Evolutionary conservation across 495 filamentous ascomycete genomes (phyloP).

Genomic region (Schizothecium vesticola): DNA sequence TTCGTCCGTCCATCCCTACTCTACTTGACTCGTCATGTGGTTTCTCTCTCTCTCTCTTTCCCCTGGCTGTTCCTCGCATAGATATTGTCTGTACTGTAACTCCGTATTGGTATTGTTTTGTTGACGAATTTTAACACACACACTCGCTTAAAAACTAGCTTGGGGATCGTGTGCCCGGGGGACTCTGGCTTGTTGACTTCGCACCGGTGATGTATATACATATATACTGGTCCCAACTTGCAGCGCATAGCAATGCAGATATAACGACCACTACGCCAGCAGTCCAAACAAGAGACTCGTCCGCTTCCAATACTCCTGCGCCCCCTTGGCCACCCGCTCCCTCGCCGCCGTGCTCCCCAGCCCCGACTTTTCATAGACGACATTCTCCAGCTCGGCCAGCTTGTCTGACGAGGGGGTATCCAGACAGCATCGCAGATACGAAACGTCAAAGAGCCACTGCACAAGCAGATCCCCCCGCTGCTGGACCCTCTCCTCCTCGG

Average conservation of each 20-base stretch:
- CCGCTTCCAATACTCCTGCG: conserved; percentile 73
- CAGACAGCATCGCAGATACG: conserved; percentile 55
- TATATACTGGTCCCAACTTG: not conserved
- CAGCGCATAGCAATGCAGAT: not conserved
- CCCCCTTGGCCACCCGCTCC: conserved; percentile 50
- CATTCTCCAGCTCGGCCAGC: conserved; percentile 40
- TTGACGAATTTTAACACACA: not conserved
- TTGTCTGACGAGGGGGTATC: conserved; percentile 7
- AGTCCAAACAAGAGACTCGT: conserved; percentile 69
- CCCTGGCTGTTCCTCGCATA: not conserved
- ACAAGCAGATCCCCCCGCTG: conserved; percentile 51
- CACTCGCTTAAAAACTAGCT: not conserved
- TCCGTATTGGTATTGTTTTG: not conserved
- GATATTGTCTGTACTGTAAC: not conserved
- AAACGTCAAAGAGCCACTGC: conserved; percentile 74
- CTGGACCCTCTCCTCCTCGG: conserved; percentile 13
- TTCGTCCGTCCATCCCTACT: not conserved
- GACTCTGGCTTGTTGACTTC: not conserved
- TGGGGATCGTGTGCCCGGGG: not conserved
- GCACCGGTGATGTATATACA: not conserved
- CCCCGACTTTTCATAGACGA: conserved; percentile 42
- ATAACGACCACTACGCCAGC: conserved; percentile 11
- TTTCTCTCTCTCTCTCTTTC: not conserved
- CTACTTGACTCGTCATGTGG: not conserved
- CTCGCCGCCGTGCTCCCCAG: conserved; percentile 35